Evolutionary conservation across 352 stramenopile genomes (phyloP).

Genomic region (Pythium guiyangense): DNA sequence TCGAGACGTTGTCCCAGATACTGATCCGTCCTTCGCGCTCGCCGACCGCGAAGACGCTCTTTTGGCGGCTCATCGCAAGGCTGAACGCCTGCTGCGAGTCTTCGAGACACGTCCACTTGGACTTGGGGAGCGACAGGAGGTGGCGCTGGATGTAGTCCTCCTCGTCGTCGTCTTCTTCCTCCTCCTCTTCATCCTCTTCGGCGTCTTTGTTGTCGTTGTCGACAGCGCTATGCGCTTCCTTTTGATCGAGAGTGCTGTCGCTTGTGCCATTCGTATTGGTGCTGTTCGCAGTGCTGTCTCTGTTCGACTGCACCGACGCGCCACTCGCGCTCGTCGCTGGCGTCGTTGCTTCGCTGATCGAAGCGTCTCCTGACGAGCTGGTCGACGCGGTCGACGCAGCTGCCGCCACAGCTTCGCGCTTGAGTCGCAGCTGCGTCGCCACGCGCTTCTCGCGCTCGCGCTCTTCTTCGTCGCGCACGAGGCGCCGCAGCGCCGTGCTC

Average conservation of each 20-base stretch:
- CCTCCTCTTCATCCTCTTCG: no score
- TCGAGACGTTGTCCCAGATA: slow-evolving; percentile 79
- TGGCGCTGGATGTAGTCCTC: slow-evolving; percentile 57
- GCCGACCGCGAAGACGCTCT: slow-evolving; percentile 68
- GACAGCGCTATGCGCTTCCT: slow-evolving; percentile 11
- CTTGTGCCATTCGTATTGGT: neutral
- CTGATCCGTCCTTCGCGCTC: slow-evolving; percentile 77
- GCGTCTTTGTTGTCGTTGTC: no score
- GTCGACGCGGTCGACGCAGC: neutral
- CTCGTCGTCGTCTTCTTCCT: slow-evolving; percentile 32
- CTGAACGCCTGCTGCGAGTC: slow-evolving; percentile 76
- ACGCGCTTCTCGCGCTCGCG: slow-evolving; percentile 27
- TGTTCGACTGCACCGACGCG: no score
- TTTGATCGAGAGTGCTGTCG: no score
- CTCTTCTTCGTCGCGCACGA: slow-evolving; percentile 31
- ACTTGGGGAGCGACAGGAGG: slow-evolving; percentile 43
- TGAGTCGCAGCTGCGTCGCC: slow-evolving; percentile 23
- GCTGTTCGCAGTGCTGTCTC: no score
- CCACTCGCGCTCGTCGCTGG: no score
- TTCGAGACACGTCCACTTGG: slow-evolving; percentile 57
- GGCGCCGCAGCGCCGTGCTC: slow-evolving; percentile 26
- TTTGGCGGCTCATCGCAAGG: slow-evolving; percentile 51
- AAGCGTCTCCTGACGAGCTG: no score
- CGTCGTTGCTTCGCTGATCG: no score
- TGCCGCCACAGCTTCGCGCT: slow-evolving; percentile 13